A percentile compares a stretch with the other conserved stretches of the same genome.
Conservation (phyloP, 2,329 filamentous ascomycete genomes). For the Epichloe hybrida region DNA sequence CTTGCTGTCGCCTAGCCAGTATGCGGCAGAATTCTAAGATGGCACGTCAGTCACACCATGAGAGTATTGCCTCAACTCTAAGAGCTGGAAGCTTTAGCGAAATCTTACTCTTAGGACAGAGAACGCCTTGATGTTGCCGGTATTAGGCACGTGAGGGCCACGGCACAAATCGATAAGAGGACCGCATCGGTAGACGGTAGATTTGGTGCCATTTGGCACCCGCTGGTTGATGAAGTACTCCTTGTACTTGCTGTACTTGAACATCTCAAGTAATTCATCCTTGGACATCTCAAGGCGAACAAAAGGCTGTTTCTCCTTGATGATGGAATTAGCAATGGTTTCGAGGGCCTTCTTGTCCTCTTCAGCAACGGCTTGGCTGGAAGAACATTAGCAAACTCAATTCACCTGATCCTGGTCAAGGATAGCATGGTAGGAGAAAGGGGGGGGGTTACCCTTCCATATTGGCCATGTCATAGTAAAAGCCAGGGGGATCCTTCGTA, state of each 20-base stretch:
- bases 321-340: slow-evolving; percentile 64
- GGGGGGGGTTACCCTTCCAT: slow-evolving; percentile 22
- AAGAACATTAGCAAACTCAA: slow-evolving; percentile 24
- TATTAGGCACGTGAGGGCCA: slow-evolving; percentile 85
- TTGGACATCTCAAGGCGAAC: slow-evolving; percentile 82
- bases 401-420: background rate
- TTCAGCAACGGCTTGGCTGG: slow-evolving; percentile 55
- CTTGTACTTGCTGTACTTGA: slow-evolving; percentile 97
- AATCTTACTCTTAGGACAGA: slow-evolving; percentile 64
- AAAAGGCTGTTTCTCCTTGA: slow-evolving; percentile 95
- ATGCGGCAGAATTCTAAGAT: slow-evolving; percentile 49
- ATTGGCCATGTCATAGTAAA: slow-evolving; percentile 92
- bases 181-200: slow-evolving; percentile 89
- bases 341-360: slow-evolving; percentile 81
- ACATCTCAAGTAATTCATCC: slow-evolving; percentile 84
- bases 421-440: background rate
- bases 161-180: slow-evolving; percentile 91
- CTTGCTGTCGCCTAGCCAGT: slow-evolving; percentile 85
- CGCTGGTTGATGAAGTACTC: slow-evolving; percentile 72
- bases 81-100: background rate
- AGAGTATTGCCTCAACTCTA: background rate
- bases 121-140: slow-evolving; percentile 87
- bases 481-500: slow-evolving; percentile 62
- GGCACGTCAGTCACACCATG: slow-evolving; percentile 14
- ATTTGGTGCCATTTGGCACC: slow-evolving; percentile 70